Evolutionary conservation across 192 early-diverging fungal genomes (phyloP), one percentile per base, ranked within the genome.

Genomic region (Mortierella claussenii): DNA sequence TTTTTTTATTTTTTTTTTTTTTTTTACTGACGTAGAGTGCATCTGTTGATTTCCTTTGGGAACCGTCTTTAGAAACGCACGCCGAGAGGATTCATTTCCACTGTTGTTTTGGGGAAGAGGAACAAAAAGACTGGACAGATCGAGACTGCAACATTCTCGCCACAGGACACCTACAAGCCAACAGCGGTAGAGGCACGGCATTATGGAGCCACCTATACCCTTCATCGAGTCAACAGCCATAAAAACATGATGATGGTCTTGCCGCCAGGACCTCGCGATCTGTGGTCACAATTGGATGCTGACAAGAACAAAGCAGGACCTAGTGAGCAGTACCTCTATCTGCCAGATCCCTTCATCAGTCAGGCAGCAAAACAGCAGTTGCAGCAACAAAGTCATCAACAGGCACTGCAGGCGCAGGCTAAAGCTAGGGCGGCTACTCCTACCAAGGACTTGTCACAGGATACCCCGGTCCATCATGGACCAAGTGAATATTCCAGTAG

Each of bases 291-390:
- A 9, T 80, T 93, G 36, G 93, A 93, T 21, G 79, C 75, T 10
- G 60, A 80, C 33, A 81, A 83, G 40, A 85, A 80, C 31, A 79
- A 81, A 20, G 65, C 71, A 6, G 76, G 78, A 12, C 54, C 67
- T 1, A 69, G 74, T 2, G 54, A 51, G 4, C 62, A 65, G 20
- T 87, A 88, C 82, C 79, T 86, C 23, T 97, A 92, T 75, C 69
- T 86, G 0, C 78, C 81, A 13, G 96, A 97, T 80, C 96, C 96
- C 23, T 97, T 96, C 78, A 83, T 80, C 7, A 86, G 86, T 21
- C 78, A 89, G 13, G 68, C 84, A 1, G 81, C 80, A 1, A 65
- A 82, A 79, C 60, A 50, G 51, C 59, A 60, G 52, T 27, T 69
- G 45, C 36, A 81, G 34, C 79, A 80, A 27, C 81, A 66, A 28